These are phyloP conservation scores for Exophiala viscosa DNA, from an alignment of 2,329 filamentous ascomycete species.

Conservation along the genomic window DNA sequence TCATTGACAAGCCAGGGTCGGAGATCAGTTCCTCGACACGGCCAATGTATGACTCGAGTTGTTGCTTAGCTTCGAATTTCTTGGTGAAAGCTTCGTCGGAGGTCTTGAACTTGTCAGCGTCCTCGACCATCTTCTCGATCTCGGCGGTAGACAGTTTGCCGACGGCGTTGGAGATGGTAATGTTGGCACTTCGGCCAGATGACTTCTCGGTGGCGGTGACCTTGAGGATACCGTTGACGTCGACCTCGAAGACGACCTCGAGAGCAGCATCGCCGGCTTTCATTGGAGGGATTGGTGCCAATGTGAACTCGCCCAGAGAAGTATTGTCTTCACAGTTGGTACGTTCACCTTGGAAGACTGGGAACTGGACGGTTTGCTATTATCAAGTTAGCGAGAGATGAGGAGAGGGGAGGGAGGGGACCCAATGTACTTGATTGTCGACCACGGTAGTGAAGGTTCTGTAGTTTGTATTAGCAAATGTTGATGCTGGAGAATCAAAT, in stretches of 20 bases:
- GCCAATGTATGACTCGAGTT: conserved; percentile 98
- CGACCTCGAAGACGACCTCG: conserved; percentile 98
- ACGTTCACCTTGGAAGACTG: conserved; percentile 92
- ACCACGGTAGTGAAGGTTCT: conserved; percentile 82
- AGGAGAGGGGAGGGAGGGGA: neutral
- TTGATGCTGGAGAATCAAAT: neutral
- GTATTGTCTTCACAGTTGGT: conserved; percentile 97
- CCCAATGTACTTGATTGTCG: conserved; percentile 36
- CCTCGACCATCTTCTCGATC: conserved; percentile 96
- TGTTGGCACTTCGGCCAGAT: conserved; percentile 96
- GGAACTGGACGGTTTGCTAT: conserved; percentile 77
- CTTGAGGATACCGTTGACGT: conserved; percentile 99
- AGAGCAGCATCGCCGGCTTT: conserved; percentile 93
- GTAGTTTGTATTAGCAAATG: conserved; percentile 2
- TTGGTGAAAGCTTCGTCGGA: conserved; percentile 98
- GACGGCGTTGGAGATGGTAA: conserved; percentile 99
- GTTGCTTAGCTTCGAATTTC: conserved; percentile 98
- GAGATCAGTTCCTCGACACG: conserved; percentile 98
- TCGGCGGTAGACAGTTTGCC: conserved; percentile 92
- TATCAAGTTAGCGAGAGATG: conserved; percentile 49
- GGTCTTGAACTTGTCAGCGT: conserved; percentile 98
- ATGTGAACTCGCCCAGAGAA: conserved; percentile 92
- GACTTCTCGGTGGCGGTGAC: conserved; percentile 99
- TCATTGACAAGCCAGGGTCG: conserved; percentile 90
- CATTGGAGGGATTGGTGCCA: conserved; percentile 82